These are phyloP conservation scores for Catunica adiposa DNA, from an alignment of 2,329 filamentous ascomycete genomes.

Conservation along the genomic window DNA sequence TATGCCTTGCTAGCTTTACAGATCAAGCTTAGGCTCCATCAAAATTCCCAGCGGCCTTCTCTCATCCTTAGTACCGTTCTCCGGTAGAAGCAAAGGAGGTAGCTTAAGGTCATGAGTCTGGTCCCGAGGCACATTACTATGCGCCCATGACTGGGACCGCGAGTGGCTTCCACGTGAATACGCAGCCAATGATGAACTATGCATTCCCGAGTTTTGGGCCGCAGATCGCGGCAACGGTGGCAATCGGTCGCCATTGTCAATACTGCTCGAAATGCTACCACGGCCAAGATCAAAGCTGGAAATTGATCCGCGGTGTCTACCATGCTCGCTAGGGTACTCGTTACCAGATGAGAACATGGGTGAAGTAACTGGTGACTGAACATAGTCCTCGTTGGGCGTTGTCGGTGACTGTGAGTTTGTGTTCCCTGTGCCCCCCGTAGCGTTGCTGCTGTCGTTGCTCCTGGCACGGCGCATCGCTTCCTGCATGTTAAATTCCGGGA, in stretches of 20 bases:
- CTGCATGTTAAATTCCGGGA: slow-evolving; percentile 10
- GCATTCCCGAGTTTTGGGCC: background rate
- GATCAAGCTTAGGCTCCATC: slow-evolving; percentile 10
- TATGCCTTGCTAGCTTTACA: background rate
- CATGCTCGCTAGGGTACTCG: background rate
- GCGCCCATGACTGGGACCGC: slow-evolving; percentile 13
- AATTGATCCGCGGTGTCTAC: slow-evolving; percentile 10
- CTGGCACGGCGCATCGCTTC: slow-evolving; percentile 11
- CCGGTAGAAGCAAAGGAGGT: background rate
- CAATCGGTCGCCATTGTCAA: background rate
- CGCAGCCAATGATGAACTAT: background rate
- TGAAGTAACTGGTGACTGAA: slow-evolving; percentile 9
- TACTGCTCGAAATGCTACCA: background rate
- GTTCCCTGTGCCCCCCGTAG: slow-evolving; percentile 3
- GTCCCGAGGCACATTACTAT: background rate
- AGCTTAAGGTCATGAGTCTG: background rate
- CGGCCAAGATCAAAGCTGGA: slow-evolving; percentile 13
- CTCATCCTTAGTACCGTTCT: slow-evolving; percentile 4
- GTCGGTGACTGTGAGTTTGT: slow-evolving; percentile 14
- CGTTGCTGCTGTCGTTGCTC: background rate
- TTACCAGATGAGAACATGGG: slow-evolving; percentile 4
- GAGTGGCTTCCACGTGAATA: slow-evolving; percentile 6
- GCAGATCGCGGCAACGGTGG: background rate
- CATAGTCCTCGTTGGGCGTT: slow-evolving; percentile 12
- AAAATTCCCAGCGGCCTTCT: background rate